Evolutionary conservation across 2,329 filamentous ascomycete genomes (phyloP).

Genomic region (Coleophoma eucalyptorum): DNA sequence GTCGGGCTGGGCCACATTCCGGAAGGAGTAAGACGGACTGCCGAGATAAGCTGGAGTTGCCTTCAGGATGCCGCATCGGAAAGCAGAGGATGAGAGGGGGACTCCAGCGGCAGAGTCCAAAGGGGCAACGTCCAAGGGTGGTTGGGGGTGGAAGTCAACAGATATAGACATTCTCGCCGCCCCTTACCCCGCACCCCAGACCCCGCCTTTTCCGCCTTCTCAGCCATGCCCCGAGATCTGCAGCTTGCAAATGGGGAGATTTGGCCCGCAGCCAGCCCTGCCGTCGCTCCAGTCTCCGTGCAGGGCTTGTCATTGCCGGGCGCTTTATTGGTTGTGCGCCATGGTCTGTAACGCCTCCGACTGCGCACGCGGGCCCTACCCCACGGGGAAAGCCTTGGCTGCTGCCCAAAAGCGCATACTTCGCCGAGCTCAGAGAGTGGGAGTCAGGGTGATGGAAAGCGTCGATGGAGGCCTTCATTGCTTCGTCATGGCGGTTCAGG

Average conservation of each 20-base stretch:
- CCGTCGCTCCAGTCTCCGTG: too few relatives aligned
- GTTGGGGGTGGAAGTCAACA: not conserved
- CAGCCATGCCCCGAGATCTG: not conserved
- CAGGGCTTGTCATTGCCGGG: too few relatives aligned
- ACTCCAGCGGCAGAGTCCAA: not conserved
- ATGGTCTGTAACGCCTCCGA: too few relatives aligned
- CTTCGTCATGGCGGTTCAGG: too few relatives aligned
- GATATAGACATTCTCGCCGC: slow-evolving; percentile 1
- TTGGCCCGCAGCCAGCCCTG: too few relatives aligned
- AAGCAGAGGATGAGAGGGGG: not conserved
- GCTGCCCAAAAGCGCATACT: too few relatives aligned
- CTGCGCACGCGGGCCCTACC: too few relatives aligned
- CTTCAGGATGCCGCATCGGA: not conserved
- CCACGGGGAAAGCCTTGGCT: too few relatives aligned
- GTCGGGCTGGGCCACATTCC: not conserved
- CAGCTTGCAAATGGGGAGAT: not conserved
- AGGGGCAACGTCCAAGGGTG: not conserved
- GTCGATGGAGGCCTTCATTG: too few relatives aligned
- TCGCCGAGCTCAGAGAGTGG: too few relatives aligned
- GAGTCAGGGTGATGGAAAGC: too few relatives aligned
- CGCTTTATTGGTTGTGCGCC: too few relatives aligned
- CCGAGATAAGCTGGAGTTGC: not conserved
- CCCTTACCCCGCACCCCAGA: not conserved
- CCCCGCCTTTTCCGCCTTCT: not conserved
- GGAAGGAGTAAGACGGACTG: not conserved